Evolutionary conservation across 164 flowering plant genomes (phyloP).

Genomic region (Aristolochia contorta): DNA sequence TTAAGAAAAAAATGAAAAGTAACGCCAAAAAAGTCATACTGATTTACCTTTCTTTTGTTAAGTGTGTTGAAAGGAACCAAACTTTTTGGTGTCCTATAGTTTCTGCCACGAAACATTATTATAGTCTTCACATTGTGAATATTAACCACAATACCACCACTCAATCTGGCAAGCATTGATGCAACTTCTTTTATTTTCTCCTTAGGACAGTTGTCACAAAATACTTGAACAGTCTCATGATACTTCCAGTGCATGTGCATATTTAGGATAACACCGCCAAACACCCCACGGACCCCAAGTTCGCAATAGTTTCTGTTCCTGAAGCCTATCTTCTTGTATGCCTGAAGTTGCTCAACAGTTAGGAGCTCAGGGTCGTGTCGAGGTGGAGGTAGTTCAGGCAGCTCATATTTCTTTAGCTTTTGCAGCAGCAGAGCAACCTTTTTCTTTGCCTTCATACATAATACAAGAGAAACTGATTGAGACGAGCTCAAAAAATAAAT

Average conservation of each 20-base stretch:
- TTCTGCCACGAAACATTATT: slow-evolving; percentile 98
- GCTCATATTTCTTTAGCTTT: slow-evolving; percentile 91
- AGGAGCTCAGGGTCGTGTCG: slow-evolving; percentile 96
- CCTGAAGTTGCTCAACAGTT: slow-evolving; percentile 89
- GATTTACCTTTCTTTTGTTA: slow-evolving; percentile 86
- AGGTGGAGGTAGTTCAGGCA: slow-evolving; percentile 85
- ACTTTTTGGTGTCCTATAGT: slow-evolving; percentile 91
- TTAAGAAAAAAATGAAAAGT: not conserved
- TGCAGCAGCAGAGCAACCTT: slow-evolving; percentile 91
- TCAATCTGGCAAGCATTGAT: slow-evolving; percentile 79
- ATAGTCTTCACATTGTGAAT: slow-evolving; percentile 91
- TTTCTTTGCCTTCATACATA: slow-evolving; percentile 74
- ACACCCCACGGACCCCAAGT: slow-evolving; percentile 98
- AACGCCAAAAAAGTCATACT: not conserved
- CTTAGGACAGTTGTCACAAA: slow-evolving; percentile 95
- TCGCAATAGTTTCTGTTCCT: slow-evolving; percentile 87
- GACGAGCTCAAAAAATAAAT: slow-evolving; percentile 1
- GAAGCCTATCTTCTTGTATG: slow-evolving; percentile 87
- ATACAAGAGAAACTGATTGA: not conserved
- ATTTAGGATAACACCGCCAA: slow-evolving; percentile 98
- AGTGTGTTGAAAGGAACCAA: slow-evolving; percentile 95
- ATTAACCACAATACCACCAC: slow-evolving; percentile 95
- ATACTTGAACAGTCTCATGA: slow-evolving; percentile 98
- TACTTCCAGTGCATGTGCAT: slow-evolving; percentile 99
- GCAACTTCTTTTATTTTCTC: slow-evolving; percentile 99